Percentiles rank a stretch among this genome's conserved stretches.
These are phyloP conservation scores for Rubia peregrina DNA, from an alignment of 305 asterid genomes.

Conservation along the genomic window DNA sequence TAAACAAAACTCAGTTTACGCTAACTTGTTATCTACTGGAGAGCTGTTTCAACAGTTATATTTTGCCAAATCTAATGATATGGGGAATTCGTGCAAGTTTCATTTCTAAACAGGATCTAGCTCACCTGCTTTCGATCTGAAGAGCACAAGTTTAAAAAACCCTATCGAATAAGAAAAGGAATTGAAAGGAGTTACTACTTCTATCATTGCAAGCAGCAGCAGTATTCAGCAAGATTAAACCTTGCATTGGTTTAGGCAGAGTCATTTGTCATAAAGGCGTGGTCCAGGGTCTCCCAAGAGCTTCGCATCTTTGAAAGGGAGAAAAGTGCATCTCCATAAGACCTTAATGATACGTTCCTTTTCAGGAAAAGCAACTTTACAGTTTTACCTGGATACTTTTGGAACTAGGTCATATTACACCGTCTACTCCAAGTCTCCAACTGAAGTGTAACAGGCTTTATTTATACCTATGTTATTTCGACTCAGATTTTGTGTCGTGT, in stretches of 20 bases:
- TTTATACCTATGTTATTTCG: too few species aligned
- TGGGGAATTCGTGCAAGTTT: background rate
- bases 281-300: background rate
- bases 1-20: background rate
- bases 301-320: background rate
- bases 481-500: too few species aligned
- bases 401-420: constrained; percentile 9
- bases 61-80: background rate
- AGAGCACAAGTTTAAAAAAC: background rate
- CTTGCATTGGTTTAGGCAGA: background rate
- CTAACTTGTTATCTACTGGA: background rate
- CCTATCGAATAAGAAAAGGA: background rate
- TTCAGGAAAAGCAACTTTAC: constrained; percentile 18
- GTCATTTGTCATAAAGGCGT: constrained; percentile 12
- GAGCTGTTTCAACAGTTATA: background rate
- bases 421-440: constrained; percentile 11
- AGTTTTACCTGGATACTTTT: constrained; percentile 17
- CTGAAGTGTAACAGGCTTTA: constrained; percentile 8
- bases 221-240: background rate
- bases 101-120: background rate
- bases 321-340: constrained; percentile 10
- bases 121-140: background rate
- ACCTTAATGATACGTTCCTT: constrained; percentile 19
- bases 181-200: background rate
- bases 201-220: constrained; percentile 8